Evolutionary conservation across 2,329 filamentous ascomycete species (phyloP), one percentile per base, ranked within the genome.

Genomic region (Diplodia corticola): DNA sequence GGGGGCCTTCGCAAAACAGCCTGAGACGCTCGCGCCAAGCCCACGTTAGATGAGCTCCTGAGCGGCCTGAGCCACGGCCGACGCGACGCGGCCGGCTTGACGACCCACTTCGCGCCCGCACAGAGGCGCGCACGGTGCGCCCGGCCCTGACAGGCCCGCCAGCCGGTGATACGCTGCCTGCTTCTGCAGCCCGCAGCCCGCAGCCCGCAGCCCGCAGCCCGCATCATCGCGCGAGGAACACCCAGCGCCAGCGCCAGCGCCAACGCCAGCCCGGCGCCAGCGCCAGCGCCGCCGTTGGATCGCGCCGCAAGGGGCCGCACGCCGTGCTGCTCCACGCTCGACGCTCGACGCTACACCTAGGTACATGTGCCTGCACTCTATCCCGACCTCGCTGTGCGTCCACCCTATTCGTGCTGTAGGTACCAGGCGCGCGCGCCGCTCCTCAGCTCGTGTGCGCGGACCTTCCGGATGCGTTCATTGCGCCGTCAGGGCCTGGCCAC

Each of bases 21-120:
- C 48, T 53, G 48, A 63, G 49, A 63, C 60, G 57, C 57, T 49
- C 57, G 57, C 60, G 48, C 60, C 60, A 63, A 53, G 48, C 48
- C 12, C 48, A 30, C 10, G 46, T 63, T 63, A 53, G 60, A 63
- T 63, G 60, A 63, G 60, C 60, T 63, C 60, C 60, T 63, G 60
- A 63, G 48, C 57, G 35, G 40, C 59, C 59, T 63, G 33, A 63
- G 60, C 60, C 60, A 51, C 60, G 46, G 22, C 46, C 60, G 60
- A 49, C 55, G 35, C 57, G 35, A 51, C 49, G 30, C 28, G n/a
- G 51, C 20, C 24, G 57, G 35, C 44, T 49, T 7, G n/a, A 28
- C n/a, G 55, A 30, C 44, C 57, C 57, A 61, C 57, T 61, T 60
- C 55, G 55, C 55, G 40, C 15, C 51, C 51, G 51, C 33, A 33